Evolutionary conservation across 148 eudicot genomes (phyloP), one percentile per base, ranked within the genome.

Genomic region (Persicaria maculosa): DNA sequence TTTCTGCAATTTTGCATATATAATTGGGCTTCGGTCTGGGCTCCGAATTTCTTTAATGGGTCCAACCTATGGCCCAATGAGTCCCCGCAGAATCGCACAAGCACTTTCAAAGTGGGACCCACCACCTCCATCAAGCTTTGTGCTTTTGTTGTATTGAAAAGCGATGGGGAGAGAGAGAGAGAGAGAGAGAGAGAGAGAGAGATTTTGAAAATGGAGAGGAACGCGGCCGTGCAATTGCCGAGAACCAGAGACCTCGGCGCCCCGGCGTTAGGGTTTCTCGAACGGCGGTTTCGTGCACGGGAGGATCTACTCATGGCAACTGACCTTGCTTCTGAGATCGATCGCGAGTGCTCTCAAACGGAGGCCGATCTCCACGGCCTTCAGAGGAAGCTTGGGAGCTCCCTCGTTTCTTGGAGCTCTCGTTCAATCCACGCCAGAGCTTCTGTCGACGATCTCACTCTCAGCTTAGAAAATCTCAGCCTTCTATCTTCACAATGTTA

Each of bases 401-500:
- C 77, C 20, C 5, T 84, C 1, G 57, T 86, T 36, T 80, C 86
- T 2, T 84, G 67, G 76, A 59, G 50, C 67, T 84, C 81, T 67
- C 86, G 80, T 9, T 82, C 80, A 9, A 65, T 86, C 72, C 79
- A 69, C 43, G 80, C 87, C 47, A 84, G 81, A 84, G 64, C 86
- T 22, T 78, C 77, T 44, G 50, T 84, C 58, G 52, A 77, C 53
- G 85, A 86, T 69, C 74, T 85, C 62, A 76, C 55, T 50, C 53
- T 44, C 74, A 74, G 22, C 72, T 55, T 85, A 72, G 79, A 78
- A 72, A 70, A 81, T 20, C 78, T 81, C 20, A 75, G 83, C 62
- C 79, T 81, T 11, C 25, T 77, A 43, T 74, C 83, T 67, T 74
- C 84, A 2, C 72, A 75, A 31, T 44, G 83, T 83, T 40, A 11